Evolutionary conservation across 2,329 filamentous ascomycete genomes (phyloP), one percentile per base, ranked within the genome.

Genomic region (Gnomoniopsis sp.): DNA sequence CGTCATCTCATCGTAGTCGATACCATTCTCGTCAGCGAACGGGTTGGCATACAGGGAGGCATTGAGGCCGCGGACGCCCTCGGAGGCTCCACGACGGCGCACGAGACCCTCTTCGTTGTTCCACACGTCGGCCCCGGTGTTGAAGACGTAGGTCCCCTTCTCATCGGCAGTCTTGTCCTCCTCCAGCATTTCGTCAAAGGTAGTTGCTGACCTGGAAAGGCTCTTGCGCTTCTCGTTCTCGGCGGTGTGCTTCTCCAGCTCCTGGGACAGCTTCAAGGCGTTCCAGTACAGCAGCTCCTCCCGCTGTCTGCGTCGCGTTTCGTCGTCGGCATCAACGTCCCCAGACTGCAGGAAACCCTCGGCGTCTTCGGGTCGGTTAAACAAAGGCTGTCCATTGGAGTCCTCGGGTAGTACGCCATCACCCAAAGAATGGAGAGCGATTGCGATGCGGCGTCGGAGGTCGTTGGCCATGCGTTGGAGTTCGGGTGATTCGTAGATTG

Each of bases 241-340:
- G 47, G 62, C 61, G 59, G 59, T 64, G 38, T 59, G 61, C 53
- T 70, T 72, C 53, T 67, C 66, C 15, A 69, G 55, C 26, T 69
- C 66, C 14, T 51, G 43, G 53, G 53, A 58, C 44, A 60, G 26
- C 58, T 62, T 62, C 21, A 62, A 15, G 36, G 61, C 58, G 46
- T 88, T 88, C 85, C 85, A 88, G 65, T 86, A 87, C 71, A 87
- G 75, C 60, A 88, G 68, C 70, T 88, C 85, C 65, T 88, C 85
- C 41, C 85, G 78, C 68, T 88, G 85, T 59, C 83, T 76, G 64
- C 81, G 79, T 55, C 81, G 78, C 22, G 79, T 82, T 63, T 84
- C 85, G 53, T 87, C 84, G 64, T 88, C 85, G 57, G 84, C 85
- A 36, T 86, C 85, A 22, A 87, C 79, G 34, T 80, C 75, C 53